phyloP scores from a whole-genome alignment of 2,329 filamentous ascomycete species.

The Penicillium sp. region DNA sequence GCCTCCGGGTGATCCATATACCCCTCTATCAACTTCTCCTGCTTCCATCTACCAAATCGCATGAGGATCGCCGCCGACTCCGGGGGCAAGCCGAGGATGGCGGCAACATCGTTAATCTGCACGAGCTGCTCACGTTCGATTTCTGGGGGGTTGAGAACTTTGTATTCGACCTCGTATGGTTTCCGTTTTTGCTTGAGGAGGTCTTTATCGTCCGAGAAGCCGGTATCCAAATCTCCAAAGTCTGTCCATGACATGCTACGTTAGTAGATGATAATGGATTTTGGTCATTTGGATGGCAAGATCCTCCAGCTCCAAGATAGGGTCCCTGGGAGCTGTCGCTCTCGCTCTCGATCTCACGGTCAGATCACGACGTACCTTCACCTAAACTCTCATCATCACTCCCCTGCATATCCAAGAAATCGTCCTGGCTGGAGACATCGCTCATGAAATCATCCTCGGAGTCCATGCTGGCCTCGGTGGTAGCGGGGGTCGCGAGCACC shows the following conservation, averaged over 20 bases:
- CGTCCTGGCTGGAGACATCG: constrained; percentile 75
- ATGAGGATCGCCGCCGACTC: constrained; percentile 91
- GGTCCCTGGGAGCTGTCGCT: too few relatives aligned
- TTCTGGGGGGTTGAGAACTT: constrained; percentile 76
- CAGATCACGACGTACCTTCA: constrained; percentile 38
- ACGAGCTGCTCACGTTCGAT: constrained; percentile 84
- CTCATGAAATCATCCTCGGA: constrained; percentile 95
- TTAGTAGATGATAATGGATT: constrained; percentile 5
- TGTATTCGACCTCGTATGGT: constrained; percentile 82
- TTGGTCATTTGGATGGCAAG: background rate
- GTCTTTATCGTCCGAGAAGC: constrained; percentile 71
- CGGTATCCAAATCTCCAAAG: constrained; percentile 63
- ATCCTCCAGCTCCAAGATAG: too few relatives aligned
- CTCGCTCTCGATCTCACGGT: background rate
- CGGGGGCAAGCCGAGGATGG: constrained; percentile 84
- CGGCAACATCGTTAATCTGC: constrained; percentile 87
- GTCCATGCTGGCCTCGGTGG: constrained; percentile 71
- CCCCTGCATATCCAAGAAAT: constrained; percentile 67
- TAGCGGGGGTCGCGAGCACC: constrained; percentile 46
- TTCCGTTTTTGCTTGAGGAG: constrained; percentile 72
- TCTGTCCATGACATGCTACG: constrained; percentile 42
- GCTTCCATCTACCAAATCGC: constrained; percentile 91
- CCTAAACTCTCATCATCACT: constrained; percentile 69
- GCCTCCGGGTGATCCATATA: constrained; percentile 90
- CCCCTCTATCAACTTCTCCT: constrained; percentile 89